phyloP scores from a whole-genome alignment of 495 filamentous ascomycete genomes.

The Aspergillus bridgeri region DNA sequence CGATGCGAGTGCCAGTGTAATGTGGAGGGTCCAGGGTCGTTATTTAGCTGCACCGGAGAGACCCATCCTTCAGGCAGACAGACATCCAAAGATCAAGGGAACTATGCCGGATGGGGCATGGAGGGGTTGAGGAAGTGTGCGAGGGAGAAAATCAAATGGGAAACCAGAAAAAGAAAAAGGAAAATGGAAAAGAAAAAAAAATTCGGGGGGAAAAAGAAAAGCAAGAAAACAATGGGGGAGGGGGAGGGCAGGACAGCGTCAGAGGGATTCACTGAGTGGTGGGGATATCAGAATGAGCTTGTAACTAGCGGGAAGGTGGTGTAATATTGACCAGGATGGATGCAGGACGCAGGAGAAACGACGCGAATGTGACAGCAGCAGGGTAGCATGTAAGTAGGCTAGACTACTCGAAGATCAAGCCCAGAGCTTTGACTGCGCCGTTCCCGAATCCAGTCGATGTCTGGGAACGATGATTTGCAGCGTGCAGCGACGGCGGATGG shows the following conservation, averaged over 20 bases:
- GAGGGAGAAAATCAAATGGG: conserved; percentile 12
- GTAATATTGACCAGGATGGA: conserved; percentile 43
- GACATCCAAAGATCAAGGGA: conserved; percentile 5
- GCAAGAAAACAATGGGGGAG: conserved; percentile 13
- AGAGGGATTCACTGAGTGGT: conserved; percentile 21
- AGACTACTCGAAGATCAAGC: neutral
- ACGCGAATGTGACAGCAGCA: conserved; percentile 19
- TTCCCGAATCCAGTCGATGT: conserved; percentile 15
- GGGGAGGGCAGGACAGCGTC: conserved; percentile 15
- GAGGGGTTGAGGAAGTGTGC: conserved; percentile 6
- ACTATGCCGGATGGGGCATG: conserved; percentile 20
- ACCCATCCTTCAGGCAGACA: conserved; percentile 30
- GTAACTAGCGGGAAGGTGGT: conserved; percentile 41
- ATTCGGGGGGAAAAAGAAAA: conserved; percentile 11
- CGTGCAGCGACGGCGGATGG: conserved; percentile 26
- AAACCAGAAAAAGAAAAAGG: conserved; percentile 13
- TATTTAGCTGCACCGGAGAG: conserved; percentile 44
- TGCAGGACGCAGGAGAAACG: conserved; percentile 34
- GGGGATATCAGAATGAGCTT: conserved; percentile 30
- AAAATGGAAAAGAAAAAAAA: conserved; percentile 15
- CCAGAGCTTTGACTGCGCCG: conserved; percentile 6
- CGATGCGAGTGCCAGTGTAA: conserved; percentile 30
- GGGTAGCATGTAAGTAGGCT: neutral
- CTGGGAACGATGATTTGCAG: conserved; percentile 34
- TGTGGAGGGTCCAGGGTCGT: conserved; percentile 46